Evolutionary conservation across 2,329 filamentous ascomycete genomes (phyloP), one percentile per base, ranked within the genome.

Genomic region (Drechslera avenae): DNA sequence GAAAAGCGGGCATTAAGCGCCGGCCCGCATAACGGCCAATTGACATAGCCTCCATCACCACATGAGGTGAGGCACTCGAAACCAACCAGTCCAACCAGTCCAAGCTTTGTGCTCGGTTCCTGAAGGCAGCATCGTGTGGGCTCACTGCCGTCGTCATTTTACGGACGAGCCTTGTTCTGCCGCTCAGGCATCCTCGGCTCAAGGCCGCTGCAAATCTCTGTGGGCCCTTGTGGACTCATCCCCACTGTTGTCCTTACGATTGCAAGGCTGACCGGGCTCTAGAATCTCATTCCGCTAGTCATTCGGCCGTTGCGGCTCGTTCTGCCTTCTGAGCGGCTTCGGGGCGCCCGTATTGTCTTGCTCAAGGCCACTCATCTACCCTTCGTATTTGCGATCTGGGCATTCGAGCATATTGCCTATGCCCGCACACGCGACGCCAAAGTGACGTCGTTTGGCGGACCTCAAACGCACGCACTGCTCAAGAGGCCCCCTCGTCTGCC

Each of bases 281-380:
- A 84, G 82, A 94, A 93, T 70, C 81, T 94, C 32, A 77, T 93
- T 36, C 86, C 89, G 6, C 79, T 92, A 47, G 74, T 87, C 54
- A 86, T 92, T 66, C 83, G 89, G 13, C 90, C 90, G 0, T 78
- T 91, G 52, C 82, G 88, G 50, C 78, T 92, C 36, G 79, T 91
- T 57, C 70, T 91, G 41, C 80, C 86, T 5, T 82, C 85, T 2
- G 82, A 86, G 55, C 76, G 81, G 51, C 81, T 92, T 60, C 86
- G 89, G 42, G 76, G 76, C 26, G 77, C 81, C 48, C 80, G 83
- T 39, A 86, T 86, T 52, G 64, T 84, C 34, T 67, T 86, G 37
- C 78, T 86, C 51, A 83, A 83, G 66, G 78, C 77, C 41, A 85
- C 83, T 2, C 83, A 86, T 69, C 76, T 84, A 39, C 88, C 89